Evolutionary conservation across 495 filamentous ascomycete genomes (phyloP).

Genomic region (Immersiella caudata): DNA sequence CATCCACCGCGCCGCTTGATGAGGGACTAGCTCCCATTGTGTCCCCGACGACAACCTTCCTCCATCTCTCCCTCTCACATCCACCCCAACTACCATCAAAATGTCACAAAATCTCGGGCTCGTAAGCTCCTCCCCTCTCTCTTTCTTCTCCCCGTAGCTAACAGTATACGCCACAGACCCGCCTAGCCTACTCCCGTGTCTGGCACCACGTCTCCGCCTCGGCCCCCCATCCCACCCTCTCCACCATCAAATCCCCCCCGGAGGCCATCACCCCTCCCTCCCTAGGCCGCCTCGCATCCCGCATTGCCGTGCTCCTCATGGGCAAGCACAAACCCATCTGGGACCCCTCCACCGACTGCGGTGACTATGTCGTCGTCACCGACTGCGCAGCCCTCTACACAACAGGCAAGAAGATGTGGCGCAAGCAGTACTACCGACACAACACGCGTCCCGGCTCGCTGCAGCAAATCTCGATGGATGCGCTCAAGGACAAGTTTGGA

Average conservation of each 20-base stretch:
- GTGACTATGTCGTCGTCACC: constrained; percentile 95
- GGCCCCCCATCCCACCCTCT: constrained; percentile 56
- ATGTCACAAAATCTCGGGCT: constrained; percentile 73
- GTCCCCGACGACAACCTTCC: background rate
- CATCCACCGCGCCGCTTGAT: constrained; percentile 12
- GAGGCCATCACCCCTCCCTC: constrained; percentile 64
- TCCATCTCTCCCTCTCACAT: constrained; percentile 25
- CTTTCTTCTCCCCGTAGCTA: constrained; percentile 11
- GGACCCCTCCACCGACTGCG: constrained; percentile 94
- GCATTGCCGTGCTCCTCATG: constrained; percentile 91
- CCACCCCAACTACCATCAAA: constrained; percentile 31
- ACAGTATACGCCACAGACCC: constrained; percentile 67
- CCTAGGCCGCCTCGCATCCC: constrained; percentile 86
- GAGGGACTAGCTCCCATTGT: constrained; percentile 27
- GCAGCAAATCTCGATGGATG: constrained; percentile 89
- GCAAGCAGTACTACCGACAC: constrained; percentile 95
- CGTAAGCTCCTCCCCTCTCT: constrained; percentile 46
- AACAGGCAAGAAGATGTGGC: constrained; percentile 87
- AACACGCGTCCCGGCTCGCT: constrained; percentile 87
- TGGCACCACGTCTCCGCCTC: constrained; percentile 87
- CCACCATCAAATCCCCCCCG: constrained; percentile 51
- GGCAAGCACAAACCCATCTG: constrained; percentile 99
- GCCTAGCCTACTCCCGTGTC: constrained; percentile 90
- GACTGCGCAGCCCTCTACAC: constrained; percentile 83
- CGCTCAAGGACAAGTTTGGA: constrained; percentile 90